Percentiles rank a stretch among this genome's conserved stretches.
Evolutionary conservation across 352 stramenopile species (phyloP).

Genomic region (Pythium biforme): DNA sequence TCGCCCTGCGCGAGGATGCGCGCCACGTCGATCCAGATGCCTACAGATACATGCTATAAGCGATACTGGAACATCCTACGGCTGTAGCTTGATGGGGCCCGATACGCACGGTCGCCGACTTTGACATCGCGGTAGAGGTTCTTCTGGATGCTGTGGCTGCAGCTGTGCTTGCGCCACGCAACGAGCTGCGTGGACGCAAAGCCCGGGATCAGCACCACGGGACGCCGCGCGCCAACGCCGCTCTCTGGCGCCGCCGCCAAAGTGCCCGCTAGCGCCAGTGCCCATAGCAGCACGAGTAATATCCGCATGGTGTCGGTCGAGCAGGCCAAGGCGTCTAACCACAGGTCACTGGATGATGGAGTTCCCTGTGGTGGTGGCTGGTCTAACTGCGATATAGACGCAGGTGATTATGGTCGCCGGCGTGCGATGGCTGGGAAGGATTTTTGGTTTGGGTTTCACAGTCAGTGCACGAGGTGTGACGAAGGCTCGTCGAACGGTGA

Average conservation of each 20-base stretch:
- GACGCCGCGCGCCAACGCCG: conserved; percentile 30
- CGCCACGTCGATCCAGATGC: conserved; percentile 71
- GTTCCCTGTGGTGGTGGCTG: too few relatives aligned
- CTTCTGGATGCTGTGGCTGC: conserved; percentile 62
- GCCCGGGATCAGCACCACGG: conserved; percentile 71
- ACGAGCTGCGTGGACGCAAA: conserved; percentile 82
- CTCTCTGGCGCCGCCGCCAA: not conserved
- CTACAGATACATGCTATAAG: conserved; percentile 21
- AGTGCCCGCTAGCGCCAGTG: not conserved
- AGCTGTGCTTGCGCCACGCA: conserved; percentile 59
- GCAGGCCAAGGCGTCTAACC: not conserved
- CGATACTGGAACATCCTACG: too few relatives aligned
- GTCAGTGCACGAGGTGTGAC: not conserved
- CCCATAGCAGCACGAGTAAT: not conserved
- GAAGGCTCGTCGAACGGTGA: not conserved
- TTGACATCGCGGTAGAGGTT: conserved; percentile 78
- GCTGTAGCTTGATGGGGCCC: too few relatives aligned
- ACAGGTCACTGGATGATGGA: not conserved
- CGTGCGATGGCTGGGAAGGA: not conserved
- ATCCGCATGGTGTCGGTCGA: not conserved
- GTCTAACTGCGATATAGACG: too few relatives aligned
- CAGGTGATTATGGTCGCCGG: not conserved
- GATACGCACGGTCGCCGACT: conserved; percentile 66
- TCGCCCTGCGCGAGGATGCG: conserved; percentile 70
- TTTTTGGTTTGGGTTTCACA: not conserved